Conservation (phyloP, 2,329 filamentous ascomycete genomes). For the Aspergillus sp. region DNA sequence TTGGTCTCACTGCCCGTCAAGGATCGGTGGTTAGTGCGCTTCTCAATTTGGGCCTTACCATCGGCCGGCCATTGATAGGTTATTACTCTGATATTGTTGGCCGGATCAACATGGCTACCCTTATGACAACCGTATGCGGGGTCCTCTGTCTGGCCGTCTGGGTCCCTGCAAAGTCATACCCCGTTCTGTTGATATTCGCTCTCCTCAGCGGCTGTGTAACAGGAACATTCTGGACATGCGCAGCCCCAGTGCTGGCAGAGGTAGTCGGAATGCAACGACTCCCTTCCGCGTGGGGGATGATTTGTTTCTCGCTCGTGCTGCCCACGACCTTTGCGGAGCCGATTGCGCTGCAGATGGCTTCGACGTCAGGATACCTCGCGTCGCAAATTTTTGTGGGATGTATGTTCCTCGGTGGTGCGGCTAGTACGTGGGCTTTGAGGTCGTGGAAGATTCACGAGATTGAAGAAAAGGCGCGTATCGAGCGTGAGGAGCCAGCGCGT, state of each 20-base stretch:
- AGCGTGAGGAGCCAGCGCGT: conserved; percentile 8
- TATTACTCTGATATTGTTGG: conserved; percentile 59
- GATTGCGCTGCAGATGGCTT: conserved; percentile 57
- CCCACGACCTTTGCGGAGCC: conserved; percentile 46
- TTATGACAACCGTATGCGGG: conserved; percentile 52
- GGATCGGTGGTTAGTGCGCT: conserved; percentile 58
- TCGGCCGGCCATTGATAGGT: conserved; percentile 55
- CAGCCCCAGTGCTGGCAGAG: conserved; percentile 57
- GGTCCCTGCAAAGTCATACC: conserved; percentile 56
- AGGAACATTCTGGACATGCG: conserved; percentile 57
- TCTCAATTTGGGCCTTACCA: conserved; percentile 58
- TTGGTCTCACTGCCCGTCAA: conserved; percentile 57
- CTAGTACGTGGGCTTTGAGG: conserved; percentile 41
- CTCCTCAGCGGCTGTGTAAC: conserved; percentile 54
- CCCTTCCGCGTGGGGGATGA: conserved; percentile 53
- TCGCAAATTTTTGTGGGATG: conserved; percentile 55
- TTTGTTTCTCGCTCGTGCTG: conserved; percentile 55
- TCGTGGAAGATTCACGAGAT: conserved; percentile 37
- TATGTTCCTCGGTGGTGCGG: conserved; percentile 56
- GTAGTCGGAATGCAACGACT: conserved; percentile 57
- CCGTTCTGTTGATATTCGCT: conserved; percentile 55
- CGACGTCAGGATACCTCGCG: conserved; percentile 34
- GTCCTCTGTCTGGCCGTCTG: conserved; percentile 59
- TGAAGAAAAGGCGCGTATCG: conserved; percentile 3
- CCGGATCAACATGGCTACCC: conserved; percentile 57